phyloP scores from a whole-genome alignment of 75 land plant species.

The Sequoia sempervirens region DNA sequence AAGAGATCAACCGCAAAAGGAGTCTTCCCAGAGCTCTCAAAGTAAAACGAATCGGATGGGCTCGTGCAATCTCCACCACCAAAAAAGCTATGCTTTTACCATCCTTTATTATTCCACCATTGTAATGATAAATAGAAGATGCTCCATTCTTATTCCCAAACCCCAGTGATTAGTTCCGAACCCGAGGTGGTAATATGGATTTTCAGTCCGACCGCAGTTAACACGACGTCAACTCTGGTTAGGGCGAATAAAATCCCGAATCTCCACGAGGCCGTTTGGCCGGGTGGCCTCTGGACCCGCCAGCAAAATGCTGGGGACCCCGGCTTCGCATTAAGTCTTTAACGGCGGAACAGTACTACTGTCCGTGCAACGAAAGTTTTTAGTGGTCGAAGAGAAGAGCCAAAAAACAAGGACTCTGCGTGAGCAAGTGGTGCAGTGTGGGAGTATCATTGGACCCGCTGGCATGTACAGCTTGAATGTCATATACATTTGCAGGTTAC shows the following conservation, averaged over 20 bases:
- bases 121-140: neutral
- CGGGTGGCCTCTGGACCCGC: too few relatives aligned
- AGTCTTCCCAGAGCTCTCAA: too few relatives aligned
- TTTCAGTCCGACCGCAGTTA: neutral
- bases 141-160: neutral
- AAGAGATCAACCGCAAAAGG: neutral
- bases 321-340: too few relatives aligned
- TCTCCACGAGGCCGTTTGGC: neutral
- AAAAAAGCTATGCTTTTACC: neutral
- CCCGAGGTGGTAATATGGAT: neutral
- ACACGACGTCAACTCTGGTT: neutral
- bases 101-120: neutral
- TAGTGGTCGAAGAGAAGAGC: too few relatives aligned
- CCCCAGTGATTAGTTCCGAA: neutral
- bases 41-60: neutral
- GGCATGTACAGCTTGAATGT: too few relatives aligned
- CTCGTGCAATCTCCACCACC: slow-evolving; percentile 1
- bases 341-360: too few relatives aligned
- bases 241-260: neutral
- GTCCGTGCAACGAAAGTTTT: too few relatives aligned
- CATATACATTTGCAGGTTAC: too few relatives aligned
- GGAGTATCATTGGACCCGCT: too few relatives aligned
- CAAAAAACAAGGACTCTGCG: too few relatives aligned
- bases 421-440: too few relatives aligned
- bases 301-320: too few relatives aligned